These are phyloP conservation scores for Zygnema cylindricum DNA, from an alignment of 139 green algal species.

Conservation along the genomic window DNA sequence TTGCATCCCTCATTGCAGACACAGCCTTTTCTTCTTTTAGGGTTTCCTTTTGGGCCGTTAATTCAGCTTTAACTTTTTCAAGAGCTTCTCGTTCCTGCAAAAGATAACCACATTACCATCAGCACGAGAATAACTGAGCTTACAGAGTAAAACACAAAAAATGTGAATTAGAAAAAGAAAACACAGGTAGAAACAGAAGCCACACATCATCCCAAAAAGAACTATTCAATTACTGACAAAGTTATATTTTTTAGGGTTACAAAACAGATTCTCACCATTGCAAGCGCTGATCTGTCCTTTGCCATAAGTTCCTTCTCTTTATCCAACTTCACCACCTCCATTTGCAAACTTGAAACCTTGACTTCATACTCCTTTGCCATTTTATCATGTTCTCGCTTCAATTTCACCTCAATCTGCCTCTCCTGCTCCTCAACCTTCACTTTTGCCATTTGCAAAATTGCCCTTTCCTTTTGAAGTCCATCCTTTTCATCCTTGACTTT, in stretches of 20 bases:
- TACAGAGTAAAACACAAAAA: too few relatives aligned
- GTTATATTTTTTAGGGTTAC: too few relatives aligned
- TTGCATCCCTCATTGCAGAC: neutral
- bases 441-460: neutral
- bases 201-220: too few relatives aligned
- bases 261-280: too few relatives aligned
- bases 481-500: neutral
- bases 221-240: too few relatives aligned
- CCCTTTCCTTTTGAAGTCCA: neutral
- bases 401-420: neutral
- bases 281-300: too few relatives aligned
- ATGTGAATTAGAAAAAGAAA: too few relatives aligned
- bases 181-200: too few relatives aligned
- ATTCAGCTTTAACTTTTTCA: neutral
- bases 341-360: neutral
- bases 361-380: neutral
- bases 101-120: too few relatives aligned
- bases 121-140: too few relatives aligned
- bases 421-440: neutral
- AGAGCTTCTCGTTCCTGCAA: neutral
- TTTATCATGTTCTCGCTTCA: neutral
- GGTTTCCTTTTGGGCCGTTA: neutral
- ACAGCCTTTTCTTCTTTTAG: neutral
- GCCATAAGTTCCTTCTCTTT: neutral
- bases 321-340: neutral